Evolutionary conservation across 345 rosid genomes (phyloP).

Genomic region (Arabis hirsuta): DNA sequence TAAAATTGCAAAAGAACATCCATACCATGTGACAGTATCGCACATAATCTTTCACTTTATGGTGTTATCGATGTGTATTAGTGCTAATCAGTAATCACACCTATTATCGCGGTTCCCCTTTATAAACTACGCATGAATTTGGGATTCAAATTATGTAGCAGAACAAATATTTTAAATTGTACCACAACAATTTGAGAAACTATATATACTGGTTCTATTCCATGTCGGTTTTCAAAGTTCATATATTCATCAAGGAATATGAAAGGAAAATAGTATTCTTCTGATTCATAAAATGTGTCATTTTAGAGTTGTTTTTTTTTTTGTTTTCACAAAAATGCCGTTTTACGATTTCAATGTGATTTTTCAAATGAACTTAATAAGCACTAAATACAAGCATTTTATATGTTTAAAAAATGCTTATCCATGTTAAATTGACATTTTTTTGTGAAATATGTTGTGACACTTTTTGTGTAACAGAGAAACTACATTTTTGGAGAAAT

Average conservation of each 20-base stretch:
- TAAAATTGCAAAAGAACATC: neutral
- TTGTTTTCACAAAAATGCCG: no score
- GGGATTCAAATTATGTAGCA: neutral
- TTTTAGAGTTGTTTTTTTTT: no score
- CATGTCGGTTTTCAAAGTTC: neutral
- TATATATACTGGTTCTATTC: neutral
- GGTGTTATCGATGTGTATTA: constrained; percentile 24
- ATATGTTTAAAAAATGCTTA: no score
- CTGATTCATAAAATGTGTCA: no score
- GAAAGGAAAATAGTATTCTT: no score
- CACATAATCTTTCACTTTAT: neutral
- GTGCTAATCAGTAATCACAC: neutral
- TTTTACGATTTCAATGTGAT: no score
- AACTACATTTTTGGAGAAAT: no score
- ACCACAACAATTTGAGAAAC: neutral
- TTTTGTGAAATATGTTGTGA: no score
- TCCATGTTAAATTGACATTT: no score
- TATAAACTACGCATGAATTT: neutral
- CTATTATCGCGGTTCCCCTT: neutral
- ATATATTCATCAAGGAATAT: neutral
- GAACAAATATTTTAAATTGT: neutral
- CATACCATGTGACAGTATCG: constrained; percentile 4
- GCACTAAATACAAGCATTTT: no score
- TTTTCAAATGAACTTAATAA: no score
- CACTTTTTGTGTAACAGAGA: no score